phyloP scores from a whole-genome alignment of 2,329 filamentous ascomycete species.

The Cercospora sp. region DNA sequence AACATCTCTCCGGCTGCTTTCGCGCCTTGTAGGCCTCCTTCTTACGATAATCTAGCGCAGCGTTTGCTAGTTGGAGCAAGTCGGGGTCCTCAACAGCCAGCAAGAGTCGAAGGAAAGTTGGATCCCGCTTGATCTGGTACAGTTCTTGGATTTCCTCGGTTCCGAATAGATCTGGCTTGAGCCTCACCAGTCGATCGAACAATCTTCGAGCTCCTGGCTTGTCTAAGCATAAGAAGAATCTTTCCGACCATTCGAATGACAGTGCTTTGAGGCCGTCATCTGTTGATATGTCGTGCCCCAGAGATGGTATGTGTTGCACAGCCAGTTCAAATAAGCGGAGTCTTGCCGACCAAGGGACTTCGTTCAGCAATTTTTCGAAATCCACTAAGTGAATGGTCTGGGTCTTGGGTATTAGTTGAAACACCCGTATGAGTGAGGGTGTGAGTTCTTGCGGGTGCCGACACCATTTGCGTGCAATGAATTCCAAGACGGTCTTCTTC shows the following conservation, averaged over 20 bases:
- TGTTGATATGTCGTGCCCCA: conserved; percentile 17
- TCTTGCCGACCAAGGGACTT: conserved; percentile 1
- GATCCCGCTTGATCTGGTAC: conserved; percentile 4
- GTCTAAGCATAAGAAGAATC: conserved; percentile 12
- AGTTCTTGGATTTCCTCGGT: background rate
- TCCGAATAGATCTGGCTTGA: conserved; percentile 5
- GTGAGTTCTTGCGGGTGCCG: conserved; percentile 5
- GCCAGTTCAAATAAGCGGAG: conserved; percentile 12
- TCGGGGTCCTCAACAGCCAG: conserved; percentile 16
- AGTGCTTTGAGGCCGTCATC: conserved; percentile 17
- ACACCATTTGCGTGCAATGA: conserved; percentile 7
- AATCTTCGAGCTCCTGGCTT: conserved; percentile 8
- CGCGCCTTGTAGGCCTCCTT: conserved; percentile 30
- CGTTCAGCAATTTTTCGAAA: background rate
- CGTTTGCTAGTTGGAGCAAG: conserved; percentile 6
- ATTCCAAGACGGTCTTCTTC: background rate
- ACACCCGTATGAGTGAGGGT: background rate
- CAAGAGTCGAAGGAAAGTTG: conserved; percentile 16
- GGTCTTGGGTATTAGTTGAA: background rate
- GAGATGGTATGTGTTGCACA: conserved; percentile 6
- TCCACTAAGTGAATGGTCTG: background rate
- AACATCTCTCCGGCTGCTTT: conserved; percentile 36
- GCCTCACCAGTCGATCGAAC: conserved; percentile 15
- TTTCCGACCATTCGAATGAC: conserved; percentile 3
- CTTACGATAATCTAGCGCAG: conserved; percentile 28